phyloP scores from a whole-genome alignment of 306 rosid species.

The Sicyos edulis region DNA sequence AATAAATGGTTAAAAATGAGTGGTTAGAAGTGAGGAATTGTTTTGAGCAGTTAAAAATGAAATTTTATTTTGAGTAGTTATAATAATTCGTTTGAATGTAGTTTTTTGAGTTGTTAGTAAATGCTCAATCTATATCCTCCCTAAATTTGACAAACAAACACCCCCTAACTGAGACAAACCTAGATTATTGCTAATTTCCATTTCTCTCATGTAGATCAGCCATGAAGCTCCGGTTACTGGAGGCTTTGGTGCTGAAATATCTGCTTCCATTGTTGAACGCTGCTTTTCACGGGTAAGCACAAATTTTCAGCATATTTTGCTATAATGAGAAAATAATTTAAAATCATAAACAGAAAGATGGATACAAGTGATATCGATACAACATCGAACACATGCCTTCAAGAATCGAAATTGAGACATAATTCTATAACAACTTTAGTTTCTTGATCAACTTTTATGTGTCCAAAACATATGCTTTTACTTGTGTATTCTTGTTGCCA shows the following conservation, averaged over 20 bases:
- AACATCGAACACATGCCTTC: background rate
- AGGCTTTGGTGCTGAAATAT: constrained; percentile 95
- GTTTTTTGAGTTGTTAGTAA: no score
- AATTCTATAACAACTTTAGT: background rate
- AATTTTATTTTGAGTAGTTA: no score
- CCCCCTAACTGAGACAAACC: background rate
- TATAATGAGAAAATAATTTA: background rate
- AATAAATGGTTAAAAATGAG: no score
- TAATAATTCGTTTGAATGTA: no score
- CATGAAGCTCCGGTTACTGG: constrained; percentile 97
- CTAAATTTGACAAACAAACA: no score
- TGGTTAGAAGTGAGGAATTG: no score
- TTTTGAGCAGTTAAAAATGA: no score
- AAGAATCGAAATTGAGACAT: background rate
- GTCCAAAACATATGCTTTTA: background rate
- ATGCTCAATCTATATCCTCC: no score
- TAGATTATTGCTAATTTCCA: background rate
- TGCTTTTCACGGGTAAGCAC: constrained; percentile 82
- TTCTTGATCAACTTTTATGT: background rate
- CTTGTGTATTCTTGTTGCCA: background rate
- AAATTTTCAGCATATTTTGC: constrained; percentile 14
- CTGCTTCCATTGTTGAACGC: constrained; percentile 81
- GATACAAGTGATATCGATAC: background rate
- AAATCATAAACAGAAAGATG: background rate
- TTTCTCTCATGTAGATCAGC: constrained; percentile 53